Conservation (phyloP, 1,284 basidiomycete genomes). For the Chiua sp. region DNA sequence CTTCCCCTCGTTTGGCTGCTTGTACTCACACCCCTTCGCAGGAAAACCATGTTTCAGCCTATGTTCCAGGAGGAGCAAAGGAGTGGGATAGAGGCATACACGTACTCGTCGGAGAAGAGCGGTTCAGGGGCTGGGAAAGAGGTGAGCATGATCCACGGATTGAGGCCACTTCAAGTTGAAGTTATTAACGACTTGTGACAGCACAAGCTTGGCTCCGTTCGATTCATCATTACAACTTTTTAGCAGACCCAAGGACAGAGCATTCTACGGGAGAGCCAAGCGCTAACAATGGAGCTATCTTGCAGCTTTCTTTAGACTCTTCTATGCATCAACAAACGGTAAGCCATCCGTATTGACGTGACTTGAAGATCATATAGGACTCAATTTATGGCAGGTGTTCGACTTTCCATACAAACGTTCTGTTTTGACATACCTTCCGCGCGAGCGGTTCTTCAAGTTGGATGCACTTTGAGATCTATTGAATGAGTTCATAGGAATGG, state of each 20-base stretch:
- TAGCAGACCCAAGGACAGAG: slow-evolving; percentile 52
- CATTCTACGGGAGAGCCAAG: slow-evolving; percentile 55
- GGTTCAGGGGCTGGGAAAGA: slow-evolving; percentile 48
- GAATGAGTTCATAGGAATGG: not conserved
- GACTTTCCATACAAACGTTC: slow-evolving; percentile 44
- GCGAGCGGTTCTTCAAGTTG: slow-evolving; percentile 38
- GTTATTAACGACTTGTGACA: slow-evolving; percentile 16
- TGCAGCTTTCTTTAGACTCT: slow-evolving; percentile 33
- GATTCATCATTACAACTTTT: slow-evolving; percentile 53
- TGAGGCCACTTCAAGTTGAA: not conserved
- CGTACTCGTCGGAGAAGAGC: slow-evolving; percentile 54
- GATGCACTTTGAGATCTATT: slow-evolving; percentile 27
- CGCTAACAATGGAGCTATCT: slow-evolving; percentile 41
- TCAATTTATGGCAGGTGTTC: slow-evolving; percentile 26
- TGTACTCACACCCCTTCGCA: slow-evolving; percentile 3
- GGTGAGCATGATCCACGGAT: slow-evolving; percentile 34
- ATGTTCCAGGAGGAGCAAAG: slow-evolving; percentile 45
- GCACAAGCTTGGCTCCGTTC: slow-evolving; percentile 54
- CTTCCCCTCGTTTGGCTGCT: not conserved
- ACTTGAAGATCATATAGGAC: not conserved
- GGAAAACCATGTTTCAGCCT: slow-evolving; percentile 51
- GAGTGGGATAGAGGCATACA: slow-evolving; percentile 59
- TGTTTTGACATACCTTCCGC: slow-evolving; percentile 26
- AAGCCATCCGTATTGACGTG: slow-evolving; percentile 11
- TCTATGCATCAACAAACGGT: slow-evolving; percentile 43